These are phyloP conservation scores for Fragosphaeria purpurea DNA, from an alignment of 2,329 filamentous ascomycete genomes.

Conservation along the genomic window DNA sequence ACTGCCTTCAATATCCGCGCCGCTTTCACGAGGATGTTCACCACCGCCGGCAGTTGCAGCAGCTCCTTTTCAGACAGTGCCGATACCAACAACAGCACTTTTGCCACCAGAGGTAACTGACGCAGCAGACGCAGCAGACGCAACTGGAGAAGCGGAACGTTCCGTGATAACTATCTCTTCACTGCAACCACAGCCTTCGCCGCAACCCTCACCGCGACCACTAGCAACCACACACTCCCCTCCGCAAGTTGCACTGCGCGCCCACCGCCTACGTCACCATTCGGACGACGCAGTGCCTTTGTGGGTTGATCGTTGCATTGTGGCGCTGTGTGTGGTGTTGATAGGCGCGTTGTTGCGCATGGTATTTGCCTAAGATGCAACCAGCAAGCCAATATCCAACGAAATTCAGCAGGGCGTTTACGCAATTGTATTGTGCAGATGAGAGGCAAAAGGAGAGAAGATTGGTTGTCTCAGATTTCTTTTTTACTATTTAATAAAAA, in stretches of 20 bases:
- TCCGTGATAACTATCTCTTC: not conserved
- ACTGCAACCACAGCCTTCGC: conserved; percentile 6
- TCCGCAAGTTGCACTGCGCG: conserved; percentile 3
- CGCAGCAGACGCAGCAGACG: conserved; percentile 4
- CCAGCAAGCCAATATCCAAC: not conserved
- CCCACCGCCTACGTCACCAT: conserved; percentile 7
- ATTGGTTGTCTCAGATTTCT: no score
- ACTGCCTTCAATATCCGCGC: no score
- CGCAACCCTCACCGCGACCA: conserved; percentile 2
- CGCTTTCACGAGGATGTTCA: no score
- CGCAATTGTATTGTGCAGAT: not conserved
- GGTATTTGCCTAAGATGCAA: not conserved
- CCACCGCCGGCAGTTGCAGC: no score
- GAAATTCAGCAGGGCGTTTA: no score
- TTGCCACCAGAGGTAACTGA: not conserved
- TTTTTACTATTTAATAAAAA: no score
- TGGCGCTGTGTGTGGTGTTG: conserved; percentile 59
- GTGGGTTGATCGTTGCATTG: conserved; percentile 77
- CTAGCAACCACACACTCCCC: not conserved
- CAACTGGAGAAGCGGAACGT: conserved; percentile 2
- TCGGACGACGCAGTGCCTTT: conserved; percentile 45
- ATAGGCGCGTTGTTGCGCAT: conserved; percentile 55
- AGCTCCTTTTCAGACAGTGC: no score
- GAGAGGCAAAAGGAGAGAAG: not conserved
- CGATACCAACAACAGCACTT: not conserved